A percentile compares a stretch with the other conserved stretches of the same genome.
Evolutionary conservation across 805 yeast genomes (phyloP).

Genomic region (Ogataea pini): DNA sequence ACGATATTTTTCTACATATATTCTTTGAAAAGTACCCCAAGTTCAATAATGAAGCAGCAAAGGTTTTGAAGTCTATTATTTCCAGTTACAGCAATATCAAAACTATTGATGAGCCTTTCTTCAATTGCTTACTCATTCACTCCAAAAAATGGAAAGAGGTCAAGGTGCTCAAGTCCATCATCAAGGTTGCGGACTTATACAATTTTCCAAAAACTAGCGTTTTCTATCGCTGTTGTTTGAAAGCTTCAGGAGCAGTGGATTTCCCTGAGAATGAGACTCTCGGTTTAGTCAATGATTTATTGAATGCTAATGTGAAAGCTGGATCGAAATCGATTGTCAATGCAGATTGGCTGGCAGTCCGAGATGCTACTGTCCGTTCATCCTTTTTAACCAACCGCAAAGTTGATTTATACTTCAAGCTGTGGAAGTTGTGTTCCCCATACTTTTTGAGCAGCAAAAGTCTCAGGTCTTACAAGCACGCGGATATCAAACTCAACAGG

Average conservation of each 20-base stretch:
- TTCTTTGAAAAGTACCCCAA: constrained; percentile 63
- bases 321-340: constrained; percentile 63
- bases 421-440: constrained; percentile 52
- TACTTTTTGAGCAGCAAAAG: constrained; percentile 46
- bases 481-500: constrained; percentile 43
- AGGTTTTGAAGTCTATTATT: constrained; percentile 56
- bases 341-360: constrained; percentile 83
- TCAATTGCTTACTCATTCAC: constrained; percentile 71
- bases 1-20: constrained; percentile 66
- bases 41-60: constrained; percentile 53
- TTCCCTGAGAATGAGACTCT: constrained; percentile 55
- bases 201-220: constrained; percentile 64
- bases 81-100: constrained; percentile 55
- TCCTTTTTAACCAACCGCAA: constrained; percentile 40
- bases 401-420: constrained; percentile 51
- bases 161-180: constrained; percentile 61
- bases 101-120: constrained; percentile 75
- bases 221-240: constrained; percentile 69
- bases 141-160: constrained; percentile 65
- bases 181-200: constrained; percentile 59
- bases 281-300: constrained; percentile 27
- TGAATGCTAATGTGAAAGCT: constrained; percentile 46
- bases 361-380: constrained; percentile 71
- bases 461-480: constrained; percentile 42
- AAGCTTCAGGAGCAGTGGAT: constrained; percentile 65